Base-by-base conservation (phyloP, 1,139 yeast genomes). In the Pichia sp. region DNA sequence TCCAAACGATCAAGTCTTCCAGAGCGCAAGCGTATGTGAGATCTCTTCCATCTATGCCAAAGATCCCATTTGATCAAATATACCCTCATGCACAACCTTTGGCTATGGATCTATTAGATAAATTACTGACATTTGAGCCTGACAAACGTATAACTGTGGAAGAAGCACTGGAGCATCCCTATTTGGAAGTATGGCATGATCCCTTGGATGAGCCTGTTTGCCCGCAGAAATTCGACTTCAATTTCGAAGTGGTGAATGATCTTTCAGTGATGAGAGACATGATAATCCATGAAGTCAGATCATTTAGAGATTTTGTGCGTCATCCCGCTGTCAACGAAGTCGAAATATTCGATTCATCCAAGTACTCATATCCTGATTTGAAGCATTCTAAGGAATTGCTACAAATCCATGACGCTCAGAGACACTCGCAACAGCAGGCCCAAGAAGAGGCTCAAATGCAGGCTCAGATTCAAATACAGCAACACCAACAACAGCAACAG, bases 141-240 rank as follows among this genome's bases (percentile, higher is more conserved):
- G 75, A 75, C 42, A 77, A 81, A 57, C 74, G 98, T 63, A 87
- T 92, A 42, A 78, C 94, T 0, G 97, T 90, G 2, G 88, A 85
- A 46, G 84, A 86, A 45, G 97, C 97, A 0, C 72, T 92, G 49
- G 77, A 78, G 50, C 98, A 92, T 64, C 95, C 95, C 6, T 92
- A 92, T 60, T 70, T 92, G 47, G 71, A 81, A 44, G 83, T 92
- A 34, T 92, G 98, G 98, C 97, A 90, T 62, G 98, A 92, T 59
- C 95, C 97, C 3, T 77, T 79, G 32, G 98, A 92, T 61, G 98
- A 92, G 64, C 96, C 96, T 4, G 81, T 73, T 39, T 88, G 97
- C 62, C 80, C 81, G 44, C 69, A 77, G 3, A 83, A 84, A 56
- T 90, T 92, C 64, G 96, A 92, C 61, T 92, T 92, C 61, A 72